Conservation (phyloP, 306 rosid genomes). For the Citrullus colocynthis region DNA sequence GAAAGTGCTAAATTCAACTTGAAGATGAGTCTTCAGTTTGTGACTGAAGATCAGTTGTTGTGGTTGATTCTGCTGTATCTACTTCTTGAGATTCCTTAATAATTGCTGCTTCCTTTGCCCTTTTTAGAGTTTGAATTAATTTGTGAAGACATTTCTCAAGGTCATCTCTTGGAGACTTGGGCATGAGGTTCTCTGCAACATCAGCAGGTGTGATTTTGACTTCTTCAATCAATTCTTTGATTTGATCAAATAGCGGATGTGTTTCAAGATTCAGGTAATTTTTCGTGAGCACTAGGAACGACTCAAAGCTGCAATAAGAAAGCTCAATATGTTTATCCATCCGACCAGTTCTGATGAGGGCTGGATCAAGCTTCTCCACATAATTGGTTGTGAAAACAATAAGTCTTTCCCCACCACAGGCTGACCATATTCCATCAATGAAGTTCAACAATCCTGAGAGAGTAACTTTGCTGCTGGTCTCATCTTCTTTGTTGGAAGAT, state of each 20-base stretch:
- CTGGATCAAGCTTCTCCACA: slow-evolving; percentile 85
- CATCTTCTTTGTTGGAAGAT: slow-evolving; percentile 33
- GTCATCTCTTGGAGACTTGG: slow-evolving; percentile 40
- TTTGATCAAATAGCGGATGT: slow-evolving; percentile 41
- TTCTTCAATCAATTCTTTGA: slow-evolving; percentile 30
- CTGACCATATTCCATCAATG: slow-evolving; percentile 84
- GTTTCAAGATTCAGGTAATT: slow-evolving; percentile 46
- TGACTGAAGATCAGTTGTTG: background rate
- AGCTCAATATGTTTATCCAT: slow-evolving; percentile 85
- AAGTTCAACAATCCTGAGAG: slow-evolving; percentile 80
- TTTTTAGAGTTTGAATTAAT: slow-evolving; percentile 46
- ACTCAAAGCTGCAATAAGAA: slow-evolving; percentile 59
- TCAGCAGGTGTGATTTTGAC: slow-evolving; percentile 63
- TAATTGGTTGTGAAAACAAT: slow-evolving; percentile 71
- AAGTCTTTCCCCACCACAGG: slow-evolving; percentile 75
- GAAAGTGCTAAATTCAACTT: background rate
- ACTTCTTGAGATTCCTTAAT: background rate
- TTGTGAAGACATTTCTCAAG: slow-evolving; percentile 42
- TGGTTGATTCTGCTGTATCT: background rate
- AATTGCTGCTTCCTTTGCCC: slow-evolving; percentile 15
- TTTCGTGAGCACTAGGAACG: slow-evolving; percentile 59
- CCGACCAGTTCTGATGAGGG: slow-evolving; percentile 70
- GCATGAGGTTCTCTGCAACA: slow-evolving; percentile 85
- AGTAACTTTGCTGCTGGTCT: slow-evolving; percentile 54
- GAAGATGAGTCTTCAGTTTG: background rate